Base-by-base conservation (phyloP, 208 protist genomes). In the Wallacemonas sp. region DNA sequence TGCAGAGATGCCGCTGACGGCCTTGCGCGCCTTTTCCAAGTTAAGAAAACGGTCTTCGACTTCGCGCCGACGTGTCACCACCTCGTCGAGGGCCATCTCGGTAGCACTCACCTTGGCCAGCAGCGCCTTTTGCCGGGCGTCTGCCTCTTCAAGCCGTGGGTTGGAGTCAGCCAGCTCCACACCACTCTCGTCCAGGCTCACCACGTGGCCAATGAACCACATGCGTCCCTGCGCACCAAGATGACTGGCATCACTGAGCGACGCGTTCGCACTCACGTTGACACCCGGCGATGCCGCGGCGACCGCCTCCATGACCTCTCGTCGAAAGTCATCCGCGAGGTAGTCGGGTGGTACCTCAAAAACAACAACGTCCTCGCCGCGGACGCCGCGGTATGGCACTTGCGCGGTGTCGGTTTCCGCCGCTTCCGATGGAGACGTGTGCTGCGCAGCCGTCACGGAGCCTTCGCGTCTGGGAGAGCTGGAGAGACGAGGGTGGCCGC, bases 301-400 rank as follows among this genome's bases (percentile, higher is more conserved):
- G 24, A 26, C 17, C 13, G 45, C 45, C 45, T 24, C 45, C 10
- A 9, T 5, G 24, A 53, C 45, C 26, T 22, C 6, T 8, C 24
- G 22, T 8, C 4, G 30, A 37, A 34, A 57, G 26, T 3, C 30
- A 3, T 33, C 36, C 10, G 50, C 6, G 29, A 57, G 50, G 5
- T 38, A 38, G 0, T 33, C 26, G 29, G 50, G 30, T n/a, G 50
- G 50, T 2, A 57, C 6, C 21, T 57, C 50, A n/a, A 57, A 57
- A 4, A 57, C 22, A 32, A 57, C 50, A 19, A 57, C 50, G n/a
- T 57, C 50, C 15, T 57, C 50, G 12, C 15, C 15, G 12, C 50
- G 50, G 22, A 57, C 38, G 50, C 50, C 50, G 13, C 50, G 50
- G 50, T 41, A 37, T 13, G 50, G 50, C n/a, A 57, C 50, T n/a